Percentiles rank a stretch among this genome's conserved stretches.
Conservation (phyloP, 2,329 filamentous ascomycete species). For the Apiospora rasikravindrae region DNA sequence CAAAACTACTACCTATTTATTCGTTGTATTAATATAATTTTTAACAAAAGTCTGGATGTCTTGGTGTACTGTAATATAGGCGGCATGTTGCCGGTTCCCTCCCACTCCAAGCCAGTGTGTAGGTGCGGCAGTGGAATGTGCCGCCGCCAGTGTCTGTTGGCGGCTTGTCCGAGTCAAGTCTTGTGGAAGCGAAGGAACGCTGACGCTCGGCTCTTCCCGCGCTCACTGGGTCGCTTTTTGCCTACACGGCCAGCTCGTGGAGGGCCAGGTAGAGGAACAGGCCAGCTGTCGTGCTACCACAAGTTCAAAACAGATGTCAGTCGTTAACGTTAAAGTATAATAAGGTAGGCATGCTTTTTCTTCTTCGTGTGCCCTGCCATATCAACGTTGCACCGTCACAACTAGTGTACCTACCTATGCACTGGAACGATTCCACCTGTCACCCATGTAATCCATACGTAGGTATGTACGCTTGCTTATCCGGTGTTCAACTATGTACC, state of each 20-base stretch:
- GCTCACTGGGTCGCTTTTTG: background rate
- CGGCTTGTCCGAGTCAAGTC: constrained; percentile 11
- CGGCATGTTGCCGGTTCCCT: background rate
- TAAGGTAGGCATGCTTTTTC: background rate
- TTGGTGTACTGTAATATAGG: background rate
- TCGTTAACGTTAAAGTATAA: background rate
- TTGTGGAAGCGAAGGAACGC: background rate
- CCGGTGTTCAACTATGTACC: background rate
- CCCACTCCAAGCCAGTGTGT: background rate
- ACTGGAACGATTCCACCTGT: background rate
- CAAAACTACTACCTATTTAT: background rate
- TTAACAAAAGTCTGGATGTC: background rate
- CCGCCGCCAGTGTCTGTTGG: background rate
- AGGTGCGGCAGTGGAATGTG: background rate
- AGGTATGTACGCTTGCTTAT: background rate
- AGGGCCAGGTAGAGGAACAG: background rate
- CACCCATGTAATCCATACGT: background rate
- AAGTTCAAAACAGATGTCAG: background rate
- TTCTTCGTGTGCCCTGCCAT: background rate
- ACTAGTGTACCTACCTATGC: background rate
- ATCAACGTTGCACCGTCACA: background rate
- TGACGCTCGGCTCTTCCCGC: background rate
- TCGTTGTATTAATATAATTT: no score
- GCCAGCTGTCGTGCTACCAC: background rate
- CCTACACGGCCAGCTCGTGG: background rate